phyloP scores from a whole-genome alignment of 306 rosid species.

The Cucumis melo region DNA sequence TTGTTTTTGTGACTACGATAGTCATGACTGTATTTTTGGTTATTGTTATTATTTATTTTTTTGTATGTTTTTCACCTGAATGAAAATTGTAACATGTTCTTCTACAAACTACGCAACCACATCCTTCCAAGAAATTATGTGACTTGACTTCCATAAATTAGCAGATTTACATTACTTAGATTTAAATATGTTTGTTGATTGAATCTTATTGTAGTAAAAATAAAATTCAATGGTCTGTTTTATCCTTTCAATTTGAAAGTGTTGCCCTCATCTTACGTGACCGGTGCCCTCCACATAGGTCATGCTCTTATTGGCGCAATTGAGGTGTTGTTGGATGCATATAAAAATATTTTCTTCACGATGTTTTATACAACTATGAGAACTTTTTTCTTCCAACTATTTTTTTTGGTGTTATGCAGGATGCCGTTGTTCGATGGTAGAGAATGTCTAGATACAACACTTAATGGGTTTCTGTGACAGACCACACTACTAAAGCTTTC shows the following conservation, averaged over 20 bases:
- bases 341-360: not conserved
- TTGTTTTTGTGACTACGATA: not conserved
- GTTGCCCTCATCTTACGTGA: constrained; percentile 90
- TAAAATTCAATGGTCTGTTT: not conserved
- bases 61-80: not conserved
- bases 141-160: not conserved
- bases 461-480: constrained; percentile 96
- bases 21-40: not conserved
- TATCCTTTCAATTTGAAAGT: constrained; percentile 32
- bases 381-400: not conserved
- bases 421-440: constrained; percentile 86
- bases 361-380: not conserved
- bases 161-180: not conserved
- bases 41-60: no score
- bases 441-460: constrained; percentile 88
- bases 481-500: constrained; percentile 93
- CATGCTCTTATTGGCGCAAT: constrained; percentile 91
- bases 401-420: constrained; percentile 34
- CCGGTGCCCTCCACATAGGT: constrained; percentile 95
- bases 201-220: not conserved
- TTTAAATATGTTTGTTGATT: not conserved
- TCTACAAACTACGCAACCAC: not conserved
- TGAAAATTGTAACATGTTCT: not conserved
- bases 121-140: not conserved
- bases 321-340: constrained; percentile 36